These are phyloP conservation scores for Tetracladium marchalianum DNA, from an alignment of 495 filamentous ascomycete genomes.

Conservation along the genomic window DNA sequence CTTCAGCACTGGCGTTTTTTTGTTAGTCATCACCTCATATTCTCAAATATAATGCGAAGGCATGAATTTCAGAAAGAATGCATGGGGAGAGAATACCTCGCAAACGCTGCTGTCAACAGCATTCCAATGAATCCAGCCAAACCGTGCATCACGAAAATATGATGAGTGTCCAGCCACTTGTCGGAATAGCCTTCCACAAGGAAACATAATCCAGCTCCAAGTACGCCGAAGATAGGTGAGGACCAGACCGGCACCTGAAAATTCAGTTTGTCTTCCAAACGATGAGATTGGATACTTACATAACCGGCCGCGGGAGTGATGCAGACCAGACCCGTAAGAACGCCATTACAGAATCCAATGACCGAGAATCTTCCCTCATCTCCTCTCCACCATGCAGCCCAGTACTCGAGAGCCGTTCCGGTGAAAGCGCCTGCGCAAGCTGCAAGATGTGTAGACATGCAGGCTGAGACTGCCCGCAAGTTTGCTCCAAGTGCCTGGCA, in stretches of 20 bases:
- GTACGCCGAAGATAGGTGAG: conserved; percentile 75
- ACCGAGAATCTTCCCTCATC: conserved; percentile 33
- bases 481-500: conserved; percentile 46
- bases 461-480: conserved; percentile 41
- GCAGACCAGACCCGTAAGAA: conserved; percentile 44
- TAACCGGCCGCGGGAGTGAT: conserved; percentile 43
- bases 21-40: not conserved
- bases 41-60: not conserved
- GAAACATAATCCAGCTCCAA: conserved; percentile 74
- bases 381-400: conserved; percentile 18
- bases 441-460: conserved; percentile 43
- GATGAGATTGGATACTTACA: conserved; percentile 18
- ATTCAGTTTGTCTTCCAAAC: not conserved
- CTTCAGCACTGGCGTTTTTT: not conserved
- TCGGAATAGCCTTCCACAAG: conserved; percentile 92
- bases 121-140: conserved; percentile 83
- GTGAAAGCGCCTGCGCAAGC: conserved; percentile 40
- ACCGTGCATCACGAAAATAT: conserved; percentile 85
- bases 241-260: conserved; percentile 62
- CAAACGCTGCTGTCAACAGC: conserved; percentile 78
- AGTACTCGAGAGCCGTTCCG: conserved; percentile 33
- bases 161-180: conserved; percentile 76
- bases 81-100: conserved; percentile 40
- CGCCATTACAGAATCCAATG: conserved; percentile 39
- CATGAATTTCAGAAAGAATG: too few species aligned